Percentiles rank a stretch among this genome's conserved stretches.
Evolutionary conservation across 164 flowering plant genomes (phyloP).

Genomic region (Dillenia turbinata): DNA sequence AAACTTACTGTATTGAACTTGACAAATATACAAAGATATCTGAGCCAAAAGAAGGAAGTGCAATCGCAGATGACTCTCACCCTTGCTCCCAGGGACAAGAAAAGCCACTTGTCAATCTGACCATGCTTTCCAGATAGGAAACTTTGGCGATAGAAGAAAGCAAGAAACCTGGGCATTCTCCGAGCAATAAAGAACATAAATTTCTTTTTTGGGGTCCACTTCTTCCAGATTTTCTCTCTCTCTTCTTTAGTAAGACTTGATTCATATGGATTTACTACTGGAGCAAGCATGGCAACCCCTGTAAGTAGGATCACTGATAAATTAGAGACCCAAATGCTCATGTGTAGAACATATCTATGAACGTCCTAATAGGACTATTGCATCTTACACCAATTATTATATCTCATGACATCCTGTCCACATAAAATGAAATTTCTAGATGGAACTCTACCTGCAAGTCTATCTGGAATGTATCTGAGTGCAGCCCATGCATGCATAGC

Average conservation of each 20-base stretch:
- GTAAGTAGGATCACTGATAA: slow-evolving; percentile 17
- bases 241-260: slow-evolving; percentile 85
- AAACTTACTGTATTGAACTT: no score
- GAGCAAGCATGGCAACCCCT: slow-evolving; percentile 91
- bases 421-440: no score
- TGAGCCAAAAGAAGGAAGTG: no score
- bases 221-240: slow-evolving; percentile 59
- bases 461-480: slow-evolving; percentile 69
- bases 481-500: slow-evolving; percentile 92
- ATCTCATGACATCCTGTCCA: no score
- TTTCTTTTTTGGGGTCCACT: slow-evolving; percentile 66
- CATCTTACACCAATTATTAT: no score
- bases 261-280: slow-evolving; percentile 86
- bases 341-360: no score
- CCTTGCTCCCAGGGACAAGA: slow-evolving; percentile 57
- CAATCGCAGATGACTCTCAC: slow-evolving; percentile 20
- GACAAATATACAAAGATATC: no score
- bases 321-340: background rate
- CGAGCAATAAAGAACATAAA: slow-evolving; percentile 64
- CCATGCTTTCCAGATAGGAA: slow-evolving; percentile 85
- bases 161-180: slow-evolving; percentile 63
- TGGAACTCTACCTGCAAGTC: slow-evolving; percentile 58
- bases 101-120: slow-evolving; percentile 60
- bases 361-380: no score
- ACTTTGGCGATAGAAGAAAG: slow-evolving; percentile 58